Evolutionary conservation across 2,329 filamentous ascomycete species (phyloP).

Genomic region (Blastomyces gilchristii): DNA sequence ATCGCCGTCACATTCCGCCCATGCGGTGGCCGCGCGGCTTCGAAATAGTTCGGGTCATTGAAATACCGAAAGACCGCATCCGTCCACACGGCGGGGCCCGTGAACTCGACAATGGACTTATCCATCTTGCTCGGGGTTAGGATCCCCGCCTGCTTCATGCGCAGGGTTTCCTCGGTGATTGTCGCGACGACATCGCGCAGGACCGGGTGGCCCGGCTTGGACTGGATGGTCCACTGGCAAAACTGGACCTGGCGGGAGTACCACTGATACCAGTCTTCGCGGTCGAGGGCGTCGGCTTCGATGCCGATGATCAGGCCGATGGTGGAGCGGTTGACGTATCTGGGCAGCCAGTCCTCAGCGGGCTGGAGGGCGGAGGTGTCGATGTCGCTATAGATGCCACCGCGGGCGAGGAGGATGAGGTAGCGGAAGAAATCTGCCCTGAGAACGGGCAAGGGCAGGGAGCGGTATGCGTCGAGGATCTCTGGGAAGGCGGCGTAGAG

Average conservation of each 20-base stretch:
- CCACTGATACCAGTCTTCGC: constrained; percentile 87
- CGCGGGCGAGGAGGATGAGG: constrained; percentile 63
- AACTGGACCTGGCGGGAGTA: constrained; percentile 95
- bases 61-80: constrained; percentile 87
- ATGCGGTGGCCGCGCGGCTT: constrained; percentile 52
- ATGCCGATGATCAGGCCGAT: constrained; percentile 88
- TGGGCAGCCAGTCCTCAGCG: constrained; percentile 78
- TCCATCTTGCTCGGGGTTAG: constrained; percentile 52
- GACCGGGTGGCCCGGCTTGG: constrained; percentile 87
- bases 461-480: constrained; percentile 64
- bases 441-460: constrained; percentile 62
- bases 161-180: constrained; percentile 73
- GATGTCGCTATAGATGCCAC: constrained; percentile 82
- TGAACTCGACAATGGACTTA: constrained; percentile 82
- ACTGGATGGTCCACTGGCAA: constrained; percentile 97
- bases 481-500: constrained; percentile 77
- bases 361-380: constrained; percentile 79
- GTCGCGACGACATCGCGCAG: constrained; percentile 76
- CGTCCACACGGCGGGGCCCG: constrained; percentile 89
- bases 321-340: constrained; percentile 61
- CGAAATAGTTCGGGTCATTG: constrained; percentile 82
- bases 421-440: constrained; percentile 73
- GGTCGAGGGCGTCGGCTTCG: constrained; percentile 78
- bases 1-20: constrained; percentile 68
- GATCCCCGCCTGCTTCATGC: constrained; percentile 56